Evolutionary conservation across 352 stramenopile species (phyloP), one percentile per base, ranked within the genome.

Genomic region (Globisporangium mamillatum): DNA sequence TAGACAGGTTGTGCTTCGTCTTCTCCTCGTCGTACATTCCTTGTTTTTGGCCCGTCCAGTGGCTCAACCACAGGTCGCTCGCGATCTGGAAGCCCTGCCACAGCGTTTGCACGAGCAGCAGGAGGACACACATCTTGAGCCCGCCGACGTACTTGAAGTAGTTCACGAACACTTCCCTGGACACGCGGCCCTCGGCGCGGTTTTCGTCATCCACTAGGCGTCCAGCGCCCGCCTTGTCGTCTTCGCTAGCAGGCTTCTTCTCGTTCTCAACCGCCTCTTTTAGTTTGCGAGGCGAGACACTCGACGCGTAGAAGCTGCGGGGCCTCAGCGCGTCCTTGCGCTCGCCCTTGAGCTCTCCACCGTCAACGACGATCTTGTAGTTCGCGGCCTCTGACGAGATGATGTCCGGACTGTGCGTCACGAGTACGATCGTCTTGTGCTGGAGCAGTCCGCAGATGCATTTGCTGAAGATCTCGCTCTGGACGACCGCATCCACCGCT

Each of bases 361-460:
- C 36, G 2, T 44, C 36, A 16, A 44, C 36, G 10, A 44, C 9
- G 10, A 44, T 44, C 36, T 72, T 74, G 25, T 67, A 63, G 38
- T 79, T 71, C 2, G 50, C 60, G 2, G 64, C 70, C 3, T 46
- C 69, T 0, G 78, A 82, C 18, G 24, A 34, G 14, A 82, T 81
- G 32, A 81, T 76, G 8, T 98, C 88, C 2, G 97, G 69, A 52
- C 85, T 88, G 77, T 98, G 97, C 4, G 96, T 98, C 2, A 98
- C 93, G 24, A 98, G 73, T 38, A 99, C 74, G 3, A 98, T 80
- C 18, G 86, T 96, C 54, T 88, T 86, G 69, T 74, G 54, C 25
- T 60, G 60, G 14, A 85, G 67, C 64, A 84, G 66, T 22, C 72
- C 71, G 34, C 73, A 78, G 25, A 88, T 38, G 36, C 79, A 88